Conservation (phyloP, 768 basidiomycete genomes). For the Pleurotus djamor region DNA sequence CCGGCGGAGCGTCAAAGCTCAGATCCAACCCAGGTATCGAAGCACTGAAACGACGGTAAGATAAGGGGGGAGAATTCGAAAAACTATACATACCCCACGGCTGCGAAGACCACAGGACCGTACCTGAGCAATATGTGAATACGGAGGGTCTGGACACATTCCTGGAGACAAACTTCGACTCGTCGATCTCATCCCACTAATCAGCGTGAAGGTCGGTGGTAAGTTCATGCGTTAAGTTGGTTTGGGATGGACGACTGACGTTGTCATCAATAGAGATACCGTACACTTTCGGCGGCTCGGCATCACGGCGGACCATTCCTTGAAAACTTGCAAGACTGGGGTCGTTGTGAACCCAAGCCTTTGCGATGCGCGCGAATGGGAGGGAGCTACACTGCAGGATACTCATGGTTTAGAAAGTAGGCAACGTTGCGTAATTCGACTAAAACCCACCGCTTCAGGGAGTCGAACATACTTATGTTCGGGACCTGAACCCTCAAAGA, state of each 20-base stretch:
- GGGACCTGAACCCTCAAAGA: conserved; percentile 33
- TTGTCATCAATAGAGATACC: conserved; percentile 25
- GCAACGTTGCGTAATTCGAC: background rate
- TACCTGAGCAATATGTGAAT: background rate
- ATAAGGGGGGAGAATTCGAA: background rate
- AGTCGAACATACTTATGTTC: conserved; percentile 51
- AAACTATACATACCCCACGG: background rate
- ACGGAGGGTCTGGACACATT: background rate
- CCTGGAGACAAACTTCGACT: background rate
- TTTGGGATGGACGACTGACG: background rate
- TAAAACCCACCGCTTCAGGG: conserved; percentile 42
- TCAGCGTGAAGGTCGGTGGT: background rate
- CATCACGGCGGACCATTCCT: conserved; percentile 21
- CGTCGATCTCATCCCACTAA: conserved; percentile 1
- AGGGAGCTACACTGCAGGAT: background rate
- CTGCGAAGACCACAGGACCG: background rate
- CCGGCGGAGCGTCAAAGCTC: conserved; percentile 1
- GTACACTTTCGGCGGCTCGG: conserved; percentile 22
- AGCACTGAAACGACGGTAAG: background rate
- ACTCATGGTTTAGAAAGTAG: background rate
- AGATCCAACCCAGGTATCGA: background rate
- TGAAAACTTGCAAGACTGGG: conserved; percentile 28
- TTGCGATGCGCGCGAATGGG: conserved; percentile 25
- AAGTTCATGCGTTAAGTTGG: background rate
- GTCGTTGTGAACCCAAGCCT: conserved; percentile 29